phyloP scores from a whole-genome alignment of 257 asterid species.

The Paraleonurus japonicus region DNA sequence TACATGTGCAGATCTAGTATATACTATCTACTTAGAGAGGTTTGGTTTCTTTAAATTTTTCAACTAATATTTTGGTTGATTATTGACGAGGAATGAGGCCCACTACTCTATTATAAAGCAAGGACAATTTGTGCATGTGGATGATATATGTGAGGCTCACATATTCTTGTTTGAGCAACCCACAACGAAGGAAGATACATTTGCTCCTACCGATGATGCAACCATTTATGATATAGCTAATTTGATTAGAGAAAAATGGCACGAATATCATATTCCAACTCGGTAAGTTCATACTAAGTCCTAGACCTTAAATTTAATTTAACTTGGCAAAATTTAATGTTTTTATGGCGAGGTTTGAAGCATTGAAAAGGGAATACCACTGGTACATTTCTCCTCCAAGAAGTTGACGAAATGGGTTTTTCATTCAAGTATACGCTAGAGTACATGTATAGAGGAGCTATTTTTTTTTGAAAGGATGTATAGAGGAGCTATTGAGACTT shows the following conservation, averaged over 20 bases:
- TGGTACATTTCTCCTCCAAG: slow-evolving; percentile 75
- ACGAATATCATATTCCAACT: slow-evolving; percentile 73
- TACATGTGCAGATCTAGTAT: too few species aligned
- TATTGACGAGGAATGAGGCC: slow-evolving; percentile 53
- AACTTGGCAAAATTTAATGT: slow-evolving; percentile 1
- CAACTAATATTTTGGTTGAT: slow-evolving; percentile 1
- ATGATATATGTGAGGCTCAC: slow-evolving; percentile 85
- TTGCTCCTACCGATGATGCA: slow-evolving; percentile 79
- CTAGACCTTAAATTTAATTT: not conserved
- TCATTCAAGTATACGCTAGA: slow-evolving; percentile 67
- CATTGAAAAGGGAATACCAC: slow-evolving; percentile 61
- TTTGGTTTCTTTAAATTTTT: not conserved
- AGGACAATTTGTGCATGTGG: slow-evolving; percentile 82
- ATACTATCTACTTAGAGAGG: not conserved
- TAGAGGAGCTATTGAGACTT: slow-evolving; percentile 80
- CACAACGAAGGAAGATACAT: slow-evolving; percentile 77
- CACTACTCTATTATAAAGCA: slow-evolving; percentile 89
- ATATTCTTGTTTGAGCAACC: slow-evolving; percentile 87
- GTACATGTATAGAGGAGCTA: slow-evolving; percentile 79
- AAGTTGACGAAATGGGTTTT: slow-evolving; percentile 69
- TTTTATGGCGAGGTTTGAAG: slow-evolving; percentile 58
- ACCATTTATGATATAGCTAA: slow-evolving; percentile 66
- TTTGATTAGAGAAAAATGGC: slow-evolving; percentile 74
- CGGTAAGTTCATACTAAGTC: slow-evolving; percentile 43
- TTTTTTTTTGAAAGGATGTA: too few species aligned